These are phyloP conservation scores for Fusarium chaquense DNA, from an alignment of 2,329 filamentous ascomycete species.

Conservation along the genomic window DNA sequence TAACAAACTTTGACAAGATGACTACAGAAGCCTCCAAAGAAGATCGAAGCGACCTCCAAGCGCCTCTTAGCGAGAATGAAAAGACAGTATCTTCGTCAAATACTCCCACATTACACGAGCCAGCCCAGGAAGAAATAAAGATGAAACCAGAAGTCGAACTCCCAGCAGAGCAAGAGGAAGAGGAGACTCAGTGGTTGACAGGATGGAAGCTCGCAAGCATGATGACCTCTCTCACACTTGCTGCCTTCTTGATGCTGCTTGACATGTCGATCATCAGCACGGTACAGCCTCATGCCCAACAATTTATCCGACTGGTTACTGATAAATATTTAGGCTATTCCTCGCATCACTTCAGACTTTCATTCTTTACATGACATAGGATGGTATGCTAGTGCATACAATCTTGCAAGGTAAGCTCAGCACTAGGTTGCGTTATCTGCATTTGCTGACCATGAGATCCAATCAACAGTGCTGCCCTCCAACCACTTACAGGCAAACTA, in stretches of 20 bases:
- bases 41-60: neutral
- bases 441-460: slow-evolving; percentile 29
- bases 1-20: slow-evolving; percentile 10
- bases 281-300: slow-evolving; percentile 43
- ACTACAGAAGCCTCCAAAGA: neutral
- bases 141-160: slow-evolving; percentile 15
- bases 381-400: slow-evolving; percentile 67
- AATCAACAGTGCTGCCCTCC: slow-evolving; percentile 58
- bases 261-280: slow-evolving; percentile 67
- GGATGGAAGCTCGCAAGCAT: slow-evolving; percentile 52
- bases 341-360: slow-evolving; percentile 63
- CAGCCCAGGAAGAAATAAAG: slow-evolving; percentile 10
- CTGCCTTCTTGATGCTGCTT: slow-evolving; percentile 61
- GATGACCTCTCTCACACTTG: slow-evolving; percentile 55
- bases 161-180: slow-evolving; percentile 17
- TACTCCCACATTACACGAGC: slow-evolving; percentile 38
- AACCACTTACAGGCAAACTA: slow-evolving; percentile 65
- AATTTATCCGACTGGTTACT: neutral
- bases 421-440: slow-evolving; percentile 34
- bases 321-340: slow-evolving; percentile 55
- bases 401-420: slow-evolving; percentile 56
- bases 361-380: slow-evolving; percentile 65
- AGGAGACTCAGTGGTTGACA: slow-evolving; percentile 34
- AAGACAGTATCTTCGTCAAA: slow-evolving; percentile 25
- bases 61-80: neutral